Evolutionary conservation across 2,329 filamentous ascomycete species (phyloP).

Genomic region (Zasmidium angulare): DNA sequence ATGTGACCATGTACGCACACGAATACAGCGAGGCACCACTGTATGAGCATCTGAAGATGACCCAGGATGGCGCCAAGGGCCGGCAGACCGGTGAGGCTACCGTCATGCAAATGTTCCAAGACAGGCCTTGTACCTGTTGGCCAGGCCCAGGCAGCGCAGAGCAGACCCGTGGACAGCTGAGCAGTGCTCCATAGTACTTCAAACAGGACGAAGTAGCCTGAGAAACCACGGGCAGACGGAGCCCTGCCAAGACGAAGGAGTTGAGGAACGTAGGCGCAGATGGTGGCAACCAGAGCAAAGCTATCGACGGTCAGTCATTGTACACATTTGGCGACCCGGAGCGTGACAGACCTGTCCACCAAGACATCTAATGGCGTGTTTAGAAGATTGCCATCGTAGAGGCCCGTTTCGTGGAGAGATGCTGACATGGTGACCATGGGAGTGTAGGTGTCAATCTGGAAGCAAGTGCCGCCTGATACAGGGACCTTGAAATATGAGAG

Average conservation of each 20-base stretch:
- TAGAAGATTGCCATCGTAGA: background rate
- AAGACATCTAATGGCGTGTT: background rate
- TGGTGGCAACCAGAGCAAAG: background rate
- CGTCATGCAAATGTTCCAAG: background rate
- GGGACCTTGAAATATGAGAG: too few relatives aligned
- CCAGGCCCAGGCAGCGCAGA: background rate
- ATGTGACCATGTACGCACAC: too few relatives aligned
- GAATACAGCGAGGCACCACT: background rate
- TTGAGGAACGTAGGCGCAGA: background rate
- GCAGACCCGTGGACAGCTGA: background rate
- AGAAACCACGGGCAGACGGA: background rate
- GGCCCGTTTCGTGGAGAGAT: too few relatives aligned
- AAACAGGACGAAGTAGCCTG: background rate
- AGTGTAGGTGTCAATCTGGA: too few relatives aligned
- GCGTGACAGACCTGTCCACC: background rate
- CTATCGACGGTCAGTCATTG: background rate
- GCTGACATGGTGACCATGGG: too few relatives aligned
- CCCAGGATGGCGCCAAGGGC: background rate
- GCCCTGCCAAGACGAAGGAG: background rate
- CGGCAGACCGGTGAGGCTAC: background rate
- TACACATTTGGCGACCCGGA: background rate
- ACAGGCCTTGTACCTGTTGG: background rate
- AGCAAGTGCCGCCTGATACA: too few relatives aligned
- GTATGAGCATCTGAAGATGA: background rate
- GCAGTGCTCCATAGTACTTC: background rate